Conservation (phyloP, 2,329 filamentous ascomycete genomes). For the Arthrobotrys pseudoclavata region DNA sequence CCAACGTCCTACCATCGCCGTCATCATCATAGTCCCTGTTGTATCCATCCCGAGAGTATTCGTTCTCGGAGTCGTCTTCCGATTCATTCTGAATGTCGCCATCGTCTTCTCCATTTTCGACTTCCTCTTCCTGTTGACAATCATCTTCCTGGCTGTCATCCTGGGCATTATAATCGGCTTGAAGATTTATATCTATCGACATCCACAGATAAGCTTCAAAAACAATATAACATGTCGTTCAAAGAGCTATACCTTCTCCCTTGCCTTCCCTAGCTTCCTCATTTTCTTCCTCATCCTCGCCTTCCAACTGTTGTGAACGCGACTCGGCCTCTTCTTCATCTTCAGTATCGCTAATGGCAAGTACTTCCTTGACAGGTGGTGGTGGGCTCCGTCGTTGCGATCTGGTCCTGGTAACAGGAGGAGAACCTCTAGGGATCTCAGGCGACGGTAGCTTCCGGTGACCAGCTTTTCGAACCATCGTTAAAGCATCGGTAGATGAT, state of each 20-base stretch:
- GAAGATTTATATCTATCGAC: constrained; percentile 18
- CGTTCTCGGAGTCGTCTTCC: neutral
- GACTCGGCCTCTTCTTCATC: neutral
- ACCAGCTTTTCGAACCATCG: constrained; percentile 20
- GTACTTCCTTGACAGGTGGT: neutral
- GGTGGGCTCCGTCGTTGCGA: constrained; percentile 12
- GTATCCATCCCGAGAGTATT: neutral
- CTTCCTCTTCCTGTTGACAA: neutral
- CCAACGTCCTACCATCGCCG: neutral
- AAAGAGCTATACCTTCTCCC: constrained; percentile 14
- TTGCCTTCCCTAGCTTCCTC: constrained; percentile 1
- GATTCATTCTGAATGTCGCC: no score
- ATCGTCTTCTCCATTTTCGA: neutral
- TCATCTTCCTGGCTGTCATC: neutral
- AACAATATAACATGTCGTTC: neutral
- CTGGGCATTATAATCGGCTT: constrained; percentile 4
- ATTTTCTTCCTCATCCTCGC: neutral
- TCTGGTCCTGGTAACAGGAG: neutral
- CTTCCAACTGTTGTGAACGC: neutral
- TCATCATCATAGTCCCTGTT: neutral
- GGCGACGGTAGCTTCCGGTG: constrained; percentile 12
- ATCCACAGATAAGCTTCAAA: constrained; percentile 7
- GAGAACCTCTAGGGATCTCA: constrained; percentile 14
- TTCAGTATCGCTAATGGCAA: neutral
- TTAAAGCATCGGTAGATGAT: constrained; percentile 3